Evolutionary conservation across 257 asterid species (phyloP), one percentile per base, ranked within the genome.

Genomic region (Solanum tarijense): DNA sequence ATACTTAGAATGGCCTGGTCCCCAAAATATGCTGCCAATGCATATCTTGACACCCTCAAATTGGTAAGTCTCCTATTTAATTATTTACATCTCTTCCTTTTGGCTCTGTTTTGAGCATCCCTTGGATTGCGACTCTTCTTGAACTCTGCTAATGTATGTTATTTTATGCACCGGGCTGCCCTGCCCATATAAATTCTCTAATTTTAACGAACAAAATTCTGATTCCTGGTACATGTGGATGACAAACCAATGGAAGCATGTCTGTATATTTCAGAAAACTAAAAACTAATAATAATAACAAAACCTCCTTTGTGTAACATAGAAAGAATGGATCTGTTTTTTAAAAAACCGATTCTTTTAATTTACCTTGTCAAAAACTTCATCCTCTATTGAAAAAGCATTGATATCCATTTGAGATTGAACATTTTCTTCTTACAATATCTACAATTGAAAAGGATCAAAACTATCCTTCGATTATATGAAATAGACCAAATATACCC

Each of bases 21-120:
- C 46, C 88, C 92, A 14, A 88, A 55, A 89, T 89, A 86, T 87
- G 98, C 96, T 68, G 88, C 94, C 84, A 93, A 90, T 89, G 96
- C 98, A 89, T 94, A 91, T 89, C 91, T 94, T 83, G 96, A 94
- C 88, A 90, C 95, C 91, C 88, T 93, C 65, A 90, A 91, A 87
- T 89, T 94, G 94, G 98, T 94, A 87, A n/a, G 58, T 58, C 5
- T 38, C 78, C 55, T 21, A 62, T 23, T 85, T 65, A 52, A 6
- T 34, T 23, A 85, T 82, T 10, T 83, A 69, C 72, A 13, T 87
- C 21, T 73, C 69, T 68, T 83, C 35, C 32, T 76, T 58, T n/a
- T 55, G 16, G 4, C 2, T 20, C 20, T 52, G 21, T 62, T 62
- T 62, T 25, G 31, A n/a, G 7, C 71, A 62, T 62, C 14, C 14